Percentiles rank a stretch among this genome's conserved stretches.
Conservation (phyloP, 2,329 filamentous ascomycete genomes). For the Hymenoscyphus occultus region DNA sequence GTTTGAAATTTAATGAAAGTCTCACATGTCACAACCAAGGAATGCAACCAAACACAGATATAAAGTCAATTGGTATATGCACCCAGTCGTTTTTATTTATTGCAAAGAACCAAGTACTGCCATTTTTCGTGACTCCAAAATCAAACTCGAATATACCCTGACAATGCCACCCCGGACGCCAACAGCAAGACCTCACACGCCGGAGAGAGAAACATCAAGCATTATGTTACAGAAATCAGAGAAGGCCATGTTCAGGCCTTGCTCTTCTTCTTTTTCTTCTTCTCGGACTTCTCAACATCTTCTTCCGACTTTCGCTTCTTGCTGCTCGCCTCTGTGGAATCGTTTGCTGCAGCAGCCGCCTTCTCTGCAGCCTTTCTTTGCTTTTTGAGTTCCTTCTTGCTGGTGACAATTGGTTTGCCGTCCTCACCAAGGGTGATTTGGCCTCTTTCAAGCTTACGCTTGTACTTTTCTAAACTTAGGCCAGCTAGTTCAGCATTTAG, state of each 20-base stretch:
- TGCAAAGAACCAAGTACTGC: background rate
- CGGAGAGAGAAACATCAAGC: conserved; percentile 16
- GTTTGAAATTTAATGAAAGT: background rate
- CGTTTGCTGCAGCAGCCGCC: conserved; percentile 18
- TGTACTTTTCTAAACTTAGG: conserved; percentile 72
- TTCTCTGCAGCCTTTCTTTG: conserved; percentile 58
- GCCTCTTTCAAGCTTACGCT: conserved; percentile 73
- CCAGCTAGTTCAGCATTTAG: conserved; percentile 63
- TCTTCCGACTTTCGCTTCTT: conserved; percentile 70
- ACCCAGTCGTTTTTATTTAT: conserved; percentile 2
- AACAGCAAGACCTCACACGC: conserved; percentile 16
- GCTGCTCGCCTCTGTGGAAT: conserved; percentile 34
- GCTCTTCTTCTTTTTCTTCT: conserved; percentile 57
- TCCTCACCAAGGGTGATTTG: conserved; percentile 66
- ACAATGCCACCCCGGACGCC: conserved; percentile 18
- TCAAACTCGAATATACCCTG: conserved; percentile 12
- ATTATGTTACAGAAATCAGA: conserved; percentile 30
- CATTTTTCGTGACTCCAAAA: conserved; percentile 16
- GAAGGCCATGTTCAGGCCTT: conserved; percentile 30
- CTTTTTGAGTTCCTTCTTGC: conserved; percentile 77
- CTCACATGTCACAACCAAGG: background rate
- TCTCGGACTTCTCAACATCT: conserved; percentile 56
- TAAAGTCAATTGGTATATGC: conserved; percentile 10
- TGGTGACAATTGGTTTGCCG: conserved; percentile 63
- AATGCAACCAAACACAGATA: background rate